Percentiles rank a stretch among this genome's conserved stretches.
Evolutionary conservation across 306 rosid genomes (phyloP).

Genomic region (Adenanthera pavonina): DNA sequence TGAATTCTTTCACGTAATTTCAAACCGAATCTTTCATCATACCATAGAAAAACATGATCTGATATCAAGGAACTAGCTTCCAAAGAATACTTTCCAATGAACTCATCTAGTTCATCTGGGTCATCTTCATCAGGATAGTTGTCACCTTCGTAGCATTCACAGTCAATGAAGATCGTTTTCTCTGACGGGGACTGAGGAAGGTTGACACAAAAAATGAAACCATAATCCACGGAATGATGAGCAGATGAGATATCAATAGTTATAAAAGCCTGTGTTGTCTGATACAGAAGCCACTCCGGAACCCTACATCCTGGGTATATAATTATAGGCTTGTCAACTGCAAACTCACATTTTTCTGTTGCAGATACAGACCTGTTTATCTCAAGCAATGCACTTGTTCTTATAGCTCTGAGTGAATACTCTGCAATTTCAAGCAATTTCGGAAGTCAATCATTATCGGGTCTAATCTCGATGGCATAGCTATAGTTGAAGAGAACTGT

Average conservation of each 20-base stretch:
- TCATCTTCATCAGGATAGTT: background rate
- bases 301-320: background rate
- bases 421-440: background rate
- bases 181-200: background rate
- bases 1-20: no score
- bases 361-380: background rate
- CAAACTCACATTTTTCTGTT: background rate
- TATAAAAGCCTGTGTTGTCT: background rate
- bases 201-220: background rate
- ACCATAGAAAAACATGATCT: no score
- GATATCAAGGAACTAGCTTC: rapidly evolving
- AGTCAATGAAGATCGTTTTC: no score
- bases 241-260: background rate
- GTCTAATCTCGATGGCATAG: background rate
- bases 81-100: background rate
- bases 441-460: background rate
- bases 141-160: background rate
- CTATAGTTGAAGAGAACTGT: background rate
- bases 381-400: background rate
- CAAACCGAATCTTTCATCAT: no score
- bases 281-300: background rate
- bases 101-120: background rate
- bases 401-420: background rate
- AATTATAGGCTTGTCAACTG: no score
- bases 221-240: background rate